phyloP scores from a whole-genome alignment of 2,329 filamentous ascomycete species.

The Akanthomyces muscarius region DNA sequence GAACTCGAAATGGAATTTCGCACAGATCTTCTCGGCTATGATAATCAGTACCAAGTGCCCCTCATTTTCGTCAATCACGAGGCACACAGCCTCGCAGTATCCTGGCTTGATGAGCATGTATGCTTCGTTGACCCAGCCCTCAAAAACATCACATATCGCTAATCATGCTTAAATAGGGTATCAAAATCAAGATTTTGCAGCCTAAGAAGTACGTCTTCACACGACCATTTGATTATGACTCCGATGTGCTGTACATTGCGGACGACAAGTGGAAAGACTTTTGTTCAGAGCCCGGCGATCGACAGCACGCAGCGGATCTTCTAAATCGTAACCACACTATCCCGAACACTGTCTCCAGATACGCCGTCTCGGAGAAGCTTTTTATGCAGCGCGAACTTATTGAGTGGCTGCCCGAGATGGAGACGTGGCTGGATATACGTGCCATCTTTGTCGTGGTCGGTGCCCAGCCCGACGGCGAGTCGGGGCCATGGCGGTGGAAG shows the following conservation, averaged over 20 bases:
- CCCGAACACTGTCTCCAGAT: background rate
- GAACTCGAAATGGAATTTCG: background rate
- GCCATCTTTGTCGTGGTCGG: background rate
- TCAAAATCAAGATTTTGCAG: no score
- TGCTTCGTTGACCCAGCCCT: background rate
- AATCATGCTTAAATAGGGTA: background rate
- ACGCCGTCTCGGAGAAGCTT: background rate
- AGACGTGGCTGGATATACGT: background rate
- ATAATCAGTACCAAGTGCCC: background rate
- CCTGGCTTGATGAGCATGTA: background rate
- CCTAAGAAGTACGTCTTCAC: background rate
- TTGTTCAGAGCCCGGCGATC: background rate
- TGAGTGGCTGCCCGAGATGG: background rate
- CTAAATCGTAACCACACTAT: background rate
- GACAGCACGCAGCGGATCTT: background rate
- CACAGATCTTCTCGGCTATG: background rate
- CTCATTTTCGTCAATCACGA: background rate
- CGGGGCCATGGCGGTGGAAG: background rate
- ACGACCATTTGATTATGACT: background rate
- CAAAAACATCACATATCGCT: no score
- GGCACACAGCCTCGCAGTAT: background rate
- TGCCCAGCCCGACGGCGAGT: background rate
- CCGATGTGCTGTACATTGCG: background rate
- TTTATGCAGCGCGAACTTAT: background rate
- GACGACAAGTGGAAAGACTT: background rate